A percentile compares a stretch with the other conserved stretches of the same genome.
Conservation (phyloP, 306 rosid genomes). For the Casuarina equisetifolia region DNA sequence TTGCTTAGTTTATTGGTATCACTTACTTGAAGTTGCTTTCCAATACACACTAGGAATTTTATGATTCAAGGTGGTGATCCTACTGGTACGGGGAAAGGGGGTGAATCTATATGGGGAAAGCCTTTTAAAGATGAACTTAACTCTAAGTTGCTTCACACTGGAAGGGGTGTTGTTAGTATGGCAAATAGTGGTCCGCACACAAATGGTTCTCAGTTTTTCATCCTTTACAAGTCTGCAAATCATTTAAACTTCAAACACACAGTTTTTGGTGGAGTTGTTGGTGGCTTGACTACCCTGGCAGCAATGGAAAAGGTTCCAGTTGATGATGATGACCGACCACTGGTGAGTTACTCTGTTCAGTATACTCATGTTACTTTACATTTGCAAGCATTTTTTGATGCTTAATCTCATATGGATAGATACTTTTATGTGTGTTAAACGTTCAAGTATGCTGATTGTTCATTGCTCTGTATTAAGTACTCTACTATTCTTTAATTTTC, state of each 20-base stretch:
- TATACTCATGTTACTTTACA: conserved; percentile 16
- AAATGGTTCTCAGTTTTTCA: conserved; percentile 96
- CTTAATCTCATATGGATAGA: background rate
- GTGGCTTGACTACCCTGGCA: conserved; percentile 87
- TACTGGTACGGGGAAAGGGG: conserved; percentile 92
- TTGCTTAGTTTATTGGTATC: conserved; percentile 7
- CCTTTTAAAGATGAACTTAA: conserved; percentile 89
- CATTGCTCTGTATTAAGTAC: background rate
- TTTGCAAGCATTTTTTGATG: conserved; percentile 10
- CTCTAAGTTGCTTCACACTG: conserved; percentile 92
- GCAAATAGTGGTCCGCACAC: conserved; percentile 98
- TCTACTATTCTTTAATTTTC: background rate
- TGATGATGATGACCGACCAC: conserved; percentile 83
- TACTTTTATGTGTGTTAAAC: background rate
- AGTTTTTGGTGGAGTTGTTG: conserved; percentile 89
- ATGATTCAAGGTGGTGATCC: conserved; percentile 99
- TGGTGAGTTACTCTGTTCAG: conserved; percentile 47
- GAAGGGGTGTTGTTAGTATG: conserved; percentile 97
- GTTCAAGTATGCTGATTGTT: background rate
- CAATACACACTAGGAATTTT: conserved; percentile 64
- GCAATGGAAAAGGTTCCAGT: conserved; percentile 90
- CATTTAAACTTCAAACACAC: conserved; percentile 96
- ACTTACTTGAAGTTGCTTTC: conserved; percentile 15
- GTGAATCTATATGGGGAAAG: conserved; percentile 96
- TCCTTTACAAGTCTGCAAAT: conserved; percentile 88